Percentiles rank a stretch among this genome's conserved stretches.
Conservation (phyloP, 2,329 filamentous ascomycete genomes). For the Hymenoscyphus repandus region DNA sequence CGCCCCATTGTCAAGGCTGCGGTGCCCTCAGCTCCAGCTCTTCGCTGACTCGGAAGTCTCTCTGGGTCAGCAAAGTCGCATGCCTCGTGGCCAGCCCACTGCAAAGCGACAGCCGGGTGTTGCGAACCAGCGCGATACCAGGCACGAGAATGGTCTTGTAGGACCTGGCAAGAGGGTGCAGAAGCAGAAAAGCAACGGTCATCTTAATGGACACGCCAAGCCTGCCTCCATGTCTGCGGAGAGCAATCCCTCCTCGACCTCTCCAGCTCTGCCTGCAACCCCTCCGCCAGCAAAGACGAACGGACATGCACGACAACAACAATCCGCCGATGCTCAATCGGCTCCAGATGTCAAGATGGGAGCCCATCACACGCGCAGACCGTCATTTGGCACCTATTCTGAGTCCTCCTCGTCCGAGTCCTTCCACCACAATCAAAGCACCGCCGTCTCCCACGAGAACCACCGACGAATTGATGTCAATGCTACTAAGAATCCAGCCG, state of each 20-base stretch:
- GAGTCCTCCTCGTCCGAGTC: conserved; percentile 52
- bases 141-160: conserved; percentile 85
- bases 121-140: conserved; percentile 62
- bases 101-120: conserved; percentile 36
- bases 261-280: conserved; percentile 34
- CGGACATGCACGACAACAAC: conserved; percentile 26
- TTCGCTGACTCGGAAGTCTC: conserved; percentile 31
- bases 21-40: conserved; percentile 17
- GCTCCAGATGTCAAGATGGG: conserved; percentile 28
- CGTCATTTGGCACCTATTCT: conserved; percentile 48
- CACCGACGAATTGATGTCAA: conserved; percentile 68
- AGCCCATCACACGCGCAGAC: conserved; percentile 39
- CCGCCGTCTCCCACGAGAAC: conserved; percentile 40
- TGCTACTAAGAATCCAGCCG: conserved; percentile 59
- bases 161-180: conserved; percentile 62
- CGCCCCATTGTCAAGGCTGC: conserved; percentile 14
- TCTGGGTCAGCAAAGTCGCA: conserved; percentile 34
- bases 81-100: conserved; percentile 30
- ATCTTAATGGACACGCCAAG: conserved; percentile 46
- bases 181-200: conserved; percentile 50
- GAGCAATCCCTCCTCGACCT: conserved; percentile 34
- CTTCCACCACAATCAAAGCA: conserved; percentile 33
- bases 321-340: conserved; percentile 19
- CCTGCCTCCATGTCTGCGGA: conserved; percentile 26
- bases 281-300: conserved; percentile 33